Percentiles rank a stretch among this genome's conserved stretches.
Evolutionary conservation across 2,329 filamentous ascomycete species (phyloP).

Genomic region (Cladophialophora immunda): DNA sequence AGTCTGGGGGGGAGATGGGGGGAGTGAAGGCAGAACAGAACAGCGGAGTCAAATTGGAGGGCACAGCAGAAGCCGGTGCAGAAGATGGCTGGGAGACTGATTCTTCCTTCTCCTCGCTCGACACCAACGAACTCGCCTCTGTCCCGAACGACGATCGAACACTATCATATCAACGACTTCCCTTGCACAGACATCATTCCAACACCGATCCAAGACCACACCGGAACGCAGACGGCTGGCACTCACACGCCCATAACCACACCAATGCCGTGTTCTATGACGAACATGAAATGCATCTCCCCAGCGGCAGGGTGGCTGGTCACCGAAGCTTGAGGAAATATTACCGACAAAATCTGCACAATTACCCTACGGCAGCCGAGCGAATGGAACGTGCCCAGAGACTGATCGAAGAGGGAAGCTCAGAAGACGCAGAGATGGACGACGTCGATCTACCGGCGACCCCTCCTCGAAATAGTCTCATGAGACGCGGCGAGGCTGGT

Average conservation of each 20-base stretch:
- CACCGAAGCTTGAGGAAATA: constrained; percentile 88
- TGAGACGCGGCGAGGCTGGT: constrained; percentile 76
- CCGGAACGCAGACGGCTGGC: constrained; percentile 78
- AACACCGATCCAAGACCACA: constrained; percentile 75
- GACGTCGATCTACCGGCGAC: constrained; percentile 42
- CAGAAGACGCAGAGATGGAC: constrained; percentile 60
- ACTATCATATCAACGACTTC: constrained; percentile 75
- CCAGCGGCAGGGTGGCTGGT: constrained; percentile 86
- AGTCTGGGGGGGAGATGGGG: constrained; percentile 66
- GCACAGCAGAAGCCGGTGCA: constrained; percentile 57
- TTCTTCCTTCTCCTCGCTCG: constrained; percentile 85
- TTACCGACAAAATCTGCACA: constrained; percentile 90
- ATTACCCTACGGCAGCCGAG: constrained; percentile 81
- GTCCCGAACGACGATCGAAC: constrained; percentile 77
- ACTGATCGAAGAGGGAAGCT: constrained; percentile 54
- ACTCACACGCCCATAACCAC: constrained; percentile 82
- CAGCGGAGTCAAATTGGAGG: constrained; percentile 68
- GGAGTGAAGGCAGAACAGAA: constrained; percentile 58
- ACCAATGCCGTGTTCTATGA: constrained; percentile 83
- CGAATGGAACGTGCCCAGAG: constrained; percentile 63
- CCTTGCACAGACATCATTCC: constrained; percentile 78
- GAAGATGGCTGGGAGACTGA: constrained; percentile 96
- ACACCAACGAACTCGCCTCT: constrained; percentile 80
- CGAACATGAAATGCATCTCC: constrained; percentile 92
- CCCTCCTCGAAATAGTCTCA: constrained; percentile 49